These are phyloP conservation scores for Pachyrhizus erosus DNA, from an alignment of 306 rosid species.

Conservation along the genomic window DNA sequence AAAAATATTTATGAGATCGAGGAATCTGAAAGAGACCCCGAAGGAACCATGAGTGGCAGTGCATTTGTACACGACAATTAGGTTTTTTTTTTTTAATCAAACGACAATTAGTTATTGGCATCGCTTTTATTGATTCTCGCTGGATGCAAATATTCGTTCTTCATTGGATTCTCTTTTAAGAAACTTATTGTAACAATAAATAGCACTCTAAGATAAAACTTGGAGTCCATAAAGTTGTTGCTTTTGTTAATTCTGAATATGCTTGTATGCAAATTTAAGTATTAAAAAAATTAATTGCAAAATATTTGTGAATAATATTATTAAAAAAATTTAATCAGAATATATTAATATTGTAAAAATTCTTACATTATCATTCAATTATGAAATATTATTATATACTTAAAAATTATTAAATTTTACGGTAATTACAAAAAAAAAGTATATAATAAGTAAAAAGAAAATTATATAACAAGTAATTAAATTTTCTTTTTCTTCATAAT, in stretches of 20 bases:
- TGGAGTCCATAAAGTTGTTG: not conserved
- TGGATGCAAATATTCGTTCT: not conserved
- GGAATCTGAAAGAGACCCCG: not conserved
- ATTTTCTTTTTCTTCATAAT: too few relatives aligned
- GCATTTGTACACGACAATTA: not conserved
- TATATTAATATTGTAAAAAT: too few relatives aligned
- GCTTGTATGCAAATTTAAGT: not conserved
- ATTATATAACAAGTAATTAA: too few relatives aligned
- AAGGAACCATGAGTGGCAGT: not conserved
- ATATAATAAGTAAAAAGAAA: too few relatives aligned
- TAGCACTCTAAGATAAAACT: not conserved
- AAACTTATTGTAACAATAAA: not conserved
- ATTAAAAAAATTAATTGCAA: not conserved
- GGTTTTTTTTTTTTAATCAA: too few relatives aligned
- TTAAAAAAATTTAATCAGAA: too few relatives aligned
- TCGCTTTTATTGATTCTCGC: not conserved
- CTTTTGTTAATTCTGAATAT: not conserved
- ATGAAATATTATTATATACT: too few relatives aligned
- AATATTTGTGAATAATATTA: not conserved
- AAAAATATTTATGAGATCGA: too few relatives aligned
- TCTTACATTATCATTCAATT: too few relatives aligned
- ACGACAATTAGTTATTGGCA: not conserved
- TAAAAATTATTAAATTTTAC: too few relatives aligned
- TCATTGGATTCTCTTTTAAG: slow-evolving; percentile 12
- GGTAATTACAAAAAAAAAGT: too few relatives aligned